Conservation (phyloP, 2,329 filamentous ascomycete species). For the Fusarium sp. region DNA sequence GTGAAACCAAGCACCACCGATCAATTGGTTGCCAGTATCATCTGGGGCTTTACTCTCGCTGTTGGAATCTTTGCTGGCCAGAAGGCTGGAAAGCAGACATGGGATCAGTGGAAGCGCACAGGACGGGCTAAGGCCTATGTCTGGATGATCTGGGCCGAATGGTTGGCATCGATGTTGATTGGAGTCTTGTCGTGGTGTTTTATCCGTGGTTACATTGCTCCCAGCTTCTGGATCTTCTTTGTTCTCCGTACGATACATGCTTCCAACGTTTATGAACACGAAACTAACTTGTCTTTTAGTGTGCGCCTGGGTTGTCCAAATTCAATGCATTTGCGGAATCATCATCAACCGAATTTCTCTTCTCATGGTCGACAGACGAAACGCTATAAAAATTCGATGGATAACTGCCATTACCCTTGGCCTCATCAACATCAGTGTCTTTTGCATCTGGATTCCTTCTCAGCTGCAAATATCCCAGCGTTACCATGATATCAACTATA, state of each 20-base stretch:
- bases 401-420: conserved; percentile 4
- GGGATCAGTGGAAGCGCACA: conserved; percentile 25
- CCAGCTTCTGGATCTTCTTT: conserved; percentile 39
- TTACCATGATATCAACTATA: conserved; percentile 21
- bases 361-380: conserved; percentile 26
- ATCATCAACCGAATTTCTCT: conserved; percentile 37
- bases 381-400: conserved; percentile 22
- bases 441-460: conserved; percentile 28
- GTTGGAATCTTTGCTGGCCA: conserved; percentile 29
- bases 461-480: conserved; percentile 25
- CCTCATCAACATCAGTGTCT: conserved; percentile 35
- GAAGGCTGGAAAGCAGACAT: conserved; percentile 36
- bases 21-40: conserved; percentile 37
- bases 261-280: fast-evolving
- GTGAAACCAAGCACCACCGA: conserved; percentile 24
- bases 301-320: conserved; percentile 31
- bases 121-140: conserved; percentile 26
- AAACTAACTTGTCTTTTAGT: conserved; percentile 20
- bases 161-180: conserved; percentile 30
- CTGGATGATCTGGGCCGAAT: conserved; percentile 38
- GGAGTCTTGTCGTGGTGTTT: conserved; percentile 35
- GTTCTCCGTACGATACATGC: conserved; percentile 14
- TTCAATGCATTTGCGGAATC: conserved; percentile 38
- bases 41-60: conserved; percentile 39
- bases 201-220: conserved; percentile 25